Evolutionary conservation across 2,329 filamentous ascomycete species (phyloP), one percentile per base, ranked within the genome.

Genomic region (Clonostachys rhizophaga): DNA sequence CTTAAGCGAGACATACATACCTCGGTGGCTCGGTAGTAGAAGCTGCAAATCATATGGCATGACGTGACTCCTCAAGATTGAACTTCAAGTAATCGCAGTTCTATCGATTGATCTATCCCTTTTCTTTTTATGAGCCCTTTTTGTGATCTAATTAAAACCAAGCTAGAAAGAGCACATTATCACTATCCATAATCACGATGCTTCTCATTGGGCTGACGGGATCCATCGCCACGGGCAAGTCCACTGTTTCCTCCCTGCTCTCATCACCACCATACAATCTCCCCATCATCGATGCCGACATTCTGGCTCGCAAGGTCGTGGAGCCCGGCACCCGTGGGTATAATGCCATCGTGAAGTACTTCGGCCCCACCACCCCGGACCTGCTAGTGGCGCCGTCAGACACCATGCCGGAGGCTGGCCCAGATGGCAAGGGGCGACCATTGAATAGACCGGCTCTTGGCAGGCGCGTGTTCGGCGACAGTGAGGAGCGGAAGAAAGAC

Each of bases 191-290:
- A 30, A 30, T 41, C 39, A 57, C 55, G n/a, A 97, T 97, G 94
- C 81, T 97, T 43, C 84, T 99, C 60, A 91, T 99, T 58, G 94
- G 94, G 48, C 83, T 99, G 24, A 99, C 94, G 9, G 94, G 94
- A 64, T 96, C 91, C 51, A 97, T 99, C 63, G 94, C 94, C 50
- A 99, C 94, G 6, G 94, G 94, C 65, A 99, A 99, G 79, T 96
- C 92, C 42, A 99, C 92, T 55, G 91, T 96, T 47, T 96, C 94
- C 30, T 76, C 79, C 37, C 79, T 96, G 56, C 87, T 99, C 58
- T 83, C 87, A 44, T 76, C 81, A 5, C 75, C 88, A 6, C 94
- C 92, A 0, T 88, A 96, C 74, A 86, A 81, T 50, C 79, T 99
- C 51, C 91, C 94, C 58, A 79, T 99, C 57, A 86, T 99, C 71